Base-by-base conservation (phyloP, 495 filamentous ascomycete genomes). In the Penicillium desertorum region DNA sequence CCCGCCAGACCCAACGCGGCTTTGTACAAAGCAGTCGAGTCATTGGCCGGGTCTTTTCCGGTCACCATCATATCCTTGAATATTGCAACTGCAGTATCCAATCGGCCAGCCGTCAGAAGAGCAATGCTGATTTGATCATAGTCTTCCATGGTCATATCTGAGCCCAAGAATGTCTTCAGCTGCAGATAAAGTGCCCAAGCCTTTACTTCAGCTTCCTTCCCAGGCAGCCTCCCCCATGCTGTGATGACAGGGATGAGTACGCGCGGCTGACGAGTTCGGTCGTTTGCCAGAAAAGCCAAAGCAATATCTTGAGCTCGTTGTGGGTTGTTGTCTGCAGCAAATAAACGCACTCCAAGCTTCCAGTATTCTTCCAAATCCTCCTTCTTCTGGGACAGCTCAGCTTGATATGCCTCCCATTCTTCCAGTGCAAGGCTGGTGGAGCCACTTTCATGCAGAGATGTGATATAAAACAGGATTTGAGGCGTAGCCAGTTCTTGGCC, bases 1-100 rank as follows among this genome's bases (percentile, higher is more conserved):
- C 72, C 75, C 32, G 74, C 68, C 17, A 80, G 49, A 23, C 74
- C 73, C 17, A 81, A 54, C 39, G 76, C 71, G 48, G 71, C 68
- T 58, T 70, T 66, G 61, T 83, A 83, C 6, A 82, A 69, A 14
- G 76, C 70, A 4, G 72, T 77, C 11, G 79, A 82, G 54, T 79
- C 78, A 39, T 81, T 68, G 20, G 70, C 65, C 62, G 62, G 78
- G 63, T 73, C 73, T 66, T 79, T 70, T 2, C 80, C 80, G 0
- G 81, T 84, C 42, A 88, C 83, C 88, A 92, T 91, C 88, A 92
- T 90, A 66, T 93, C 89, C 51, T 86, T 88, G 74, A 93, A 93
- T 2, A 86, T 82, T 44, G 85, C 83, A 53, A 91, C 77, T 1
- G 85, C 89, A 34, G 85, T 73, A 62, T 90, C 83, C 11, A 81